Evolutionary conservation across 192 early-diverging fungal genomes (phyloP).

Genomic region (Umbelopsis sp.): DNA sequence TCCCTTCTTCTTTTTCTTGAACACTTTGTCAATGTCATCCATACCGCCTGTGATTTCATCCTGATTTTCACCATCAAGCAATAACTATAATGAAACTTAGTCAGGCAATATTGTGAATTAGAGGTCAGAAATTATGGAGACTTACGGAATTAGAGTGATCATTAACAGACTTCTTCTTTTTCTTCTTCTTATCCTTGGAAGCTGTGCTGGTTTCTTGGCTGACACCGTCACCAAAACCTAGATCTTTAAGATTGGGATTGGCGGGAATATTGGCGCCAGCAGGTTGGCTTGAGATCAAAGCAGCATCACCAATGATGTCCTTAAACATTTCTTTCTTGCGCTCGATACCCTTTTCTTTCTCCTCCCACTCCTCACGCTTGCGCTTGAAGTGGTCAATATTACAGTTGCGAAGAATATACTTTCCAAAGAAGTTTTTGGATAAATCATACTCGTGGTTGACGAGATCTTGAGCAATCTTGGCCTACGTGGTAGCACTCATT

Average conservation of each 20-base stretch:
- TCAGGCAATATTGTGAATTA: too few species aligned
- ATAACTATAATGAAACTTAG: background rate
- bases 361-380: slow-evolving; percentile 77
- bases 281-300: slow-evolving; percentile 28
- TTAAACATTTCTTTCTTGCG: slow-evolving; percentile 79
- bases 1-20: slow-evolving; percentile 8
- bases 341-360: slow-evolving; percentile 71
- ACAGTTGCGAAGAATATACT: slow-evolving; percentile 79
- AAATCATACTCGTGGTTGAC: slow-evolving; percentile 56
- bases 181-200: slow-evolving; percentile 53
- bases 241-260: slow-evolving; percentile 55
- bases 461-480: slow-evolving; percentile 75
- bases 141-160: slow-evolving; percentile 40
- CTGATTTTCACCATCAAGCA: background rate
- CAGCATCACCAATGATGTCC: slow-evolving; percentile 67
- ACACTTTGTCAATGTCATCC: slow-evolving; percentile 25
- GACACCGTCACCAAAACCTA: slow-evolving; percentile 56
- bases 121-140: background rate
- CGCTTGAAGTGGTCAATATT: slow-evolving; percentile 75
- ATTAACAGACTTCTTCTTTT: slow-evolving; percentile 50
- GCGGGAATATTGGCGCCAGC: slow-evolving; percentile 35
- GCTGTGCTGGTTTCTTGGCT: slow-evolving; percentile 41
- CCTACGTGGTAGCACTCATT: slow-evolving; percentile 32
- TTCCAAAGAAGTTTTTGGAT: slow-evolving; percentile 67
- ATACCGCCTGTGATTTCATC: slow-evolving; percentile 12